A percentile compares a stretch with the other conserved stretches of the same genome.
Conservation (phyloP, 208 protist genomes). For the Plasmodiophora brassicae region DNA sequence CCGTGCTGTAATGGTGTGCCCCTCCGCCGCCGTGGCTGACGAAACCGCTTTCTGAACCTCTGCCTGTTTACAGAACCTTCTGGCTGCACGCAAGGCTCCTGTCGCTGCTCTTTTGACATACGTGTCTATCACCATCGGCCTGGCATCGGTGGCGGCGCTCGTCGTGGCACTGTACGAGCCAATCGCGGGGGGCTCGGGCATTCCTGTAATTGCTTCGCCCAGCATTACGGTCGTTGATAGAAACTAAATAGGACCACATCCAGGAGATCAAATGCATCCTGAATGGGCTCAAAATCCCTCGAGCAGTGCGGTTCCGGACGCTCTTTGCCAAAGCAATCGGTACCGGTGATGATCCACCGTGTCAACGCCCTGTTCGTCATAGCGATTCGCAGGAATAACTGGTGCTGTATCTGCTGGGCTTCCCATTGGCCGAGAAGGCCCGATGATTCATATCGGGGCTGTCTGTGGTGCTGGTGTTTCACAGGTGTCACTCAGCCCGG, state of each 20-base stretch:
- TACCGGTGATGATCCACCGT: not conserved
- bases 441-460: conserved; percentile 10
- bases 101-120: not conserved
- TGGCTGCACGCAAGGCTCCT: not conserved
- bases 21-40: not conserved
- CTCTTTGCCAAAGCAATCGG: not conserved
- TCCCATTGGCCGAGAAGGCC: conserved; percentile 17
- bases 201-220: too few species aligned
- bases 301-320: not conserved
- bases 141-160: not conserved
- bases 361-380: not conserved
- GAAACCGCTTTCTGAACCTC: not conserved
- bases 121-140: not conserved
- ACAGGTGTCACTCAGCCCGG: not conserved
- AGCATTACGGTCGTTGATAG: too few species aligned
- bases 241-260: too few species aligned
- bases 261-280: conserved; percentile 23
- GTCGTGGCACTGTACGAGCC: not conserved
- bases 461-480: not conserved
- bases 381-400: not conserved
- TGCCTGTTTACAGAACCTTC: not conserved
- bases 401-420: not conserved
- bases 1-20: not conserved
- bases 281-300: not conserved
- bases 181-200: not conserved